Percentiles rank a stretch among this genome's conserved stretches.
Evolutionary conservation across 2,329 filamentous ascomycete species (phyloP).

Genomic region (Aspergillus intermedius): DNA sequence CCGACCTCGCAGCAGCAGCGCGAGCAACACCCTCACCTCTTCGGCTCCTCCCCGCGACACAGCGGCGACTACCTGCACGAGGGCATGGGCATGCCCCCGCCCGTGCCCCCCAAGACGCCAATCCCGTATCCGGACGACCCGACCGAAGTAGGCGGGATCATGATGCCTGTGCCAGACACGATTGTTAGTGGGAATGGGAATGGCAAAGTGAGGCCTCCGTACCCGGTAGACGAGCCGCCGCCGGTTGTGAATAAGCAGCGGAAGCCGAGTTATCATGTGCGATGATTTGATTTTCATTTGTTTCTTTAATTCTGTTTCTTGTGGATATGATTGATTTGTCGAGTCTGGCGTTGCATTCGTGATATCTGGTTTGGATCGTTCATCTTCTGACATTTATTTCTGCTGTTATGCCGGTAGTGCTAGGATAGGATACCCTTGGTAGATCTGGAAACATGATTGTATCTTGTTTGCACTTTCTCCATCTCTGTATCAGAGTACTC

Average conservation of each 20-base stretch:
- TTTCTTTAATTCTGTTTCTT: slow-evolving; percentile 2
- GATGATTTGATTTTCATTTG: slow-evolving; percentile 26
- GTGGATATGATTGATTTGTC: not conserved
- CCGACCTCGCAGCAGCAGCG: slow-evolving; percentile 20
- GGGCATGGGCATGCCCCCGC: slow-evolving; percentile 49
- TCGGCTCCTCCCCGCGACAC: slow-evolving; percentile 22
- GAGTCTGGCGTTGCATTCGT: too few relatives aligned
- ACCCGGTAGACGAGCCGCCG: slow-evolving; percentile 74
- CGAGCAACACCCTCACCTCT: not conserved
- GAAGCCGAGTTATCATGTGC: slow-evolving; percentile 67
- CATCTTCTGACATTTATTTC: too few relatives aligned
- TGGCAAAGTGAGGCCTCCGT: slow-evolving; percentile 53
- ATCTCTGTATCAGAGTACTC: too few relatives aligned
- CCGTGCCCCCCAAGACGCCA: slow-evolving; percentile 70
- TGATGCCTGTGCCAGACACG: slow-evolving; percentile 33
- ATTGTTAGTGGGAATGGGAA: slow-evolving; percentile 15
- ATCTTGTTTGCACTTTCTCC: too few relatives aligned
- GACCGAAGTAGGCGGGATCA: slow-evolving; percentile 21
- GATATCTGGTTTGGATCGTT: too few relatives aligned
- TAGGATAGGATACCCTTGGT: too few relatives aligned
- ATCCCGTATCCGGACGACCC: slow-evolving; percentile 48
- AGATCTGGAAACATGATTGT: too few relatives aligned
- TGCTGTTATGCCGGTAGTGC: too few relatives aligned
- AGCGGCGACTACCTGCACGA: slow-evolving; percentile 26
- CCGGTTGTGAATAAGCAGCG: slow-evolving; percentile 77